Base-by-base conservation (phyloP, 2,329 filamentous ascomycete species). In the Cytospora piceicola region DNA sequence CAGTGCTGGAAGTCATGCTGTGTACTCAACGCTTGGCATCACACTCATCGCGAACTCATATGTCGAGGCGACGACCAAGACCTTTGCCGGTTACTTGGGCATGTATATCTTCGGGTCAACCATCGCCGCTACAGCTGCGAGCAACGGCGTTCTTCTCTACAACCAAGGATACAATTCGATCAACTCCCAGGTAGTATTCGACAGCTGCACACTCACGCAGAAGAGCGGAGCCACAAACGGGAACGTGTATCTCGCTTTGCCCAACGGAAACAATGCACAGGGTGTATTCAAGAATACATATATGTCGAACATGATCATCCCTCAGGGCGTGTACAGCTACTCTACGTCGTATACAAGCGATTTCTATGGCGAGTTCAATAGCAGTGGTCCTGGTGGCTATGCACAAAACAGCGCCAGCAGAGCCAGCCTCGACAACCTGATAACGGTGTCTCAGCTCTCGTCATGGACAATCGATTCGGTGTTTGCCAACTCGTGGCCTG, bases 1-100 rank as follows among this genome's bases (percentile, higher is more conserved):
- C 5, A 76, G 79, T 7, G 75, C 76, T 0, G 78, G 80, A 17
- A 63, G 65, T 8, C 65, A 69, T 3, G 71, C 69, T 6, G 67
- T 76, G n/a, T 49, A 49, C 20, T 49, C 42, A 12, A 49, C 42
- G 24, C 42, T 49, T 3, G 77, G 78, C 3, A 71, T 77, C 0
- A 75, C 73, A 0, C 68, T 83, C 30, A 75, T 82, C 29, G 78
- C 78, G 11, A 76, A 81, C 67, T 80, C 78, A 0, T 81, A 81
- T 63, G 73, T 83, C 11, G 78, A 82, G 65, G 80, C 78, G 2
- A 68, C 73, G 7, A 77, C 80, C 58, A 81, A 81, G 68, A 68
- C 79, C 1, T 75, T 83, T 58, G 78, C 77, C 64, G 75, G 77
- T 42, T 78, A 75, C 14, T 75, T 77, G 0, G 77, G 76, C 14